Percentiles rank a stretch among this genome's conserved stretches.
Evolutionary conservation across 106 monocot genomes (phyloP).

Genomic region (Dendrobium nobile): DNA sequence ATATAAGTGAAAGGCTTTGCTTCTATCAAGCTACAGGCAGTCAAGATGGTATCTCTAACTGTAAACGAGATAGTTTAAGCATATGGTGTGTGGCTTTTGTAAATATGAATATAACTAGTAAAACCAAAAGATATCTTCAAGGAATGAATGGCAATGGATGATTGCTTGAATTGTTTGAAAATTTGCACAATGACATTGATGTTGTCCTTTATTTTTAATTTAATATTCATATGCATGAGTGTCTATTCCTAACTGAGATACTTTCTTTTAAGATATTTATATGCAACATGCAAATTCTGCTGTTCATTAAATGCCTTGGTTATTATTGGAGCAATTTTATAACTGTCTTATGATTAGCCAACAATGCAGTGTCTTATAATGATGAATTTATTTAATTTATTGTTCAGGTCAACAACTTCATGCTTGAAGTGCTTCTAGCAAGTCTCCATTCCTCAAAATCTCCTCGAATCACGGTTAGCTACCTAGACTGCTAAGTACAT

Average conservation of each 20-base stretch:
- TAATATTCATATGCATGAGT: not conserved
- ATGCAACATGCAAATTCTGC: not conserved
- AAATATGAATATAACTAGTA: not conserved
- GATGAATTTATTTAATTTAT: not conserved
- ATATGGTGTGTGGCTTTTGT: not conserved
- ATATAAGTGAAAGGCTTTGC: not conserved
- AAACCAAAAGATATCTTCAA: not conserved
- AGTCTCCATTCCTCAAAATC: conserved; percentile 57
- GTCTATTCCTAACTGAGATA: not conserved
- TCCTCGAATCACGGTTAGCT: conserved; percentile 60
- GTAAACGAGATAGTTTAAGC: not conserved
- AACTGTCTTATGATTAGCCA: not conserved
- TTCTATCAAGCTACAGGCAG: not conserved
- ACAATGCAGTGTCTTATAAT: not conserved
- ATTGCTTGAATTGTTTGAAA: not conserved
- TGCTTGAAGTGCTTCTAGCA: conserved; percentile 82
- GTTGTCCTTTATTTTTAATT: not conserved
- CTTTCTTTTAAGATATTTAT: not conserved
- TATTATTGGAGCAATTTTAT: not conserved
- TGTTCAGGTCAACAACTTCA: conserved; percentile 68
- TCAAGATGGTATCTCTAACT: not conserved
- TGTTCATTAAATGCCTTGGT: not conserved
- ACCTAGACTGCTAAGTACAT: not conserved
- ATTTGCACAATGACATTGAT: not conserved
- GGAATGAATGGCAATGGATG: not conserved